A percentile compares a stretch with the other conserved stretches of the same genome.
These are phyloP conservation scores for Lasiodiplodia gonubiensis DNA, from an alignment of 2,329 filamentous ascomycete genomes.

Conservation along the genomic window DNA sequence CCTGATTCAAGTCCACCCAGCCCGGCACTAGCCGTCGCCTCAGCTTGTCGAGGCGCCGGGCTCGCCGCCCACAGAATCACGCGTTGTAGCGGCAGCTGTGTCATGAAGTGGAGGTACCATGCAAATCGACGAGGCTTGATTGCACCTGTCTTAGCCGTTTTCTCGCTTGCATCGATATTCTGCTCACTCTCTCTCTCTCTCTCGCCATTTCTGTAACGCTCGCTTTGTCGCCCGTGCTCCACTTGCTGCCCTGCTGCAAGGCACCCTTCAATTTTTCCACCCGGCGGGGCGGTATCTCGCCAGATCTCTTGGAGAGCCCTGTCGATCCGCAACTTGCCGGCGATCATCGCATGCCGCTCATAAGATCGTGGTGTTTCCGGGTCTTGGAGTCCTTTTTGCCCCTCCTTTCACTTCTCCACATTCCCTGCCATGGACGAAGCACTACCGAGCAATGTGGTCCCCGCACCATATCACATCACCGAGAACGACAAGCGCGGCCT, in stretches of 20 bases:
- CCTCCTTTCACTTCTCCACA: not conserved
- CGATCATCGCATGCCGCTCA: not conserved
- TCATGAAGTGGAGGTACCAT: constrained; percentile 13
- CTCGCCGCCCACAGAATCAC: not conserved
- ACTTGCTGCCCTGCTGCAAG: constrained; percentile 1
- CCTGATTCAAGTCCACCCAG: constrained; percentile 1
- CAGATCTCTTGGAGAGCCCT: not conserved
- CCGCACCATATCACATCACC: constrained; percentile 40
- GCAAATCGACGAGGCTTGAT: constrained; percentile 11
- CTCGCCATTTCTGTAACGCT: constrained; percentile 3
- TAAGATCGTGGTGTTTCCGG: constrained; percentile 12
- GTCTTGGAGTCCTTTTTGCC: not conserved
- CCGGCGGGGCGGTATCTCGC: not conserved
- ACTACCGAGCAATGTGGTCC: constrained; percentile 22
- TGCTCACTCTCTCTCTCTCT: not conserved
- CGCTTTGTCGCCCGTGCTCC: constrained; percentile 3
- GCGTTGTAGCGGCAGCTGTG: not conserved
- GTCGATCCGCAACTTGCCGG: constrained; percentile 1
- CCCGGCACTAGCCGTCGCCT: constrained; percentile 3
- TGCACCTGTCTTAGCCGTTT: not conserved
- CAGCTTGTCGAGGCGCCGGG: not conserved
- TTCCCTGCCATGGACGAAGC: not conserved
- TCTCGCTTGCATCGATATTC: not conserved
- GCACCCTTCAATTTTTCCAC: constrained; percentile 3
- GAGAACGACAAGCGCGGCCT: constrained; percentile 42